Evolutionary conservation across 495 filamentous ascomycete species (phyloP), one percentile per base, ranked within the genome.

Genomic region (Tuber magnatum): DNA sequence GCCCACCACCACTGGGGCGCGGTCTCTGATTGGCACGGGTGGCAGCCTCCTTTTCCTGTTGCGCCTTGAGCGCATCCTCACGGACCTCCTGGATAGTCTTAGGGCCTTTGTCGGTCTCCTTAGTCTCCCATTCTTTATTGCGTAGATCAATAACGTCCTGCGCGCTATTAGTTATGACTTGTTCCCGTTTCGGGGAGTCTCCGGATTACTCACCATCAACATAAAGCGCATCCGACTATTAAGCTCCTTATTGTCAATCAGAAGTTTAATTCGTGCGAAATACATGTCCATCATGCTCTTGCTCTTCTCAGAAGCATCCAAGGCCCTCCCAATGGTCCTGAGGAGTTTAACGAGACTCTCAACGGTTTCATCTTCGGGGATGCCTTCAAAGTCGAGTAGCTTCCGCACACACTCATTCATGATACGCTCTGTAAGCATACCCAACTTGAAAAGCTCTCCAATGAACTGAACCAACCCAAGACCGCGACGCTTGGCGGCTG

Each of bases 401-500:
- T 97, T 97, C 87, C 92, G 90, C 20, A 98, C 93, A 88, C 95
- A 99, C 86, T 97, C 93, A 86, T 98, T 96, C 95, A 99, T 99
- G 86, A 99, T 98, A 84, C 94, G 93, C 83, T 97, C 92, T 70
- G 95, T 99, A 84, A 99, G 88, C 95, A 99, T 99, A 80, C 91
- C 89, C 76, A 99, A 89, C 87, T 98, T 98, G 89, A 95, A 99
- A 51, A 99, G 90, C 83, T 99, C 95, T 86, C 95, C 95, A 84
- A 99, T 99, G 86, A 99, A 98, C 85, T 97, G 94, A 79, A 99
- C 94, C 72, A 99, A 88, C 89, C 95, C 95, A 77, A 99, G 91
- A 85, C 95, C 95, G 84, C 93, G 91, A 84, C 95, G 91, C 87
- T 99, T 99, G 73, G 95, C 94, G 76, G 94, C 94, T 51, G 96